These are phyloP conservation scores for Trichoderma sp. DNA, from an alignment of 2,329 filamentous ascomycete species.

Conservation along the genomic window DNA sequence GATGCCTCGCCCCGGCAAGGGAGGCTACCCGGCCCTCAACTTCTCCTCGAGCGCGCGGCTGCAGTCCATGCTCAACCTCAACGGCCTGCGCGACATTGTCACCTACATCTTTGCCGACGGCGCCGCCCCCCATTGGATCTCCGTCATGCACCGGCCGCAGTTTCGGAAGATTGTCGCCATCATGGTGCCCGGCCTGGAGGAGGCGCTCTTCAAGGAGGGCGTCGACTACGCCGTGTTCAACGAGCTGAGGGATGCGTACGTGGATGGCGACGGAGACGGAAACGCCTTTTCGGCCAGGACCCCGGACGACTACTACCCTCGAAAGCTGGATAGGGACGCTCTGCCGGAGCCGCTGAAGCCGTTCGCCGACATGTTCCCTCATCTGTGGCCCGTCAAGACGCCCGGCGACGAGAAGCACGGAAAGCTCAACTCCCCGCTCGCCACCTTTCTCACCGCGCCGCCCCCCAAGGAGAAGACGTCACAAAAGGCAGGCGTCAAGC, in stretches of 20 bases:
- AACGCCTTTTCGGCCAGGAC: conserved; percentile 45
- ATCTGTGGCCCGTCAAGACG: conserved; percentile 86
- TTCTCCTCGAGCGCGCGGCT: conserved; percentile 62
- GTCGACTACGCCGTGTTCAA: conserved; percentile 55
- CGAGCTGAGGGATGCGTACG: conserved; percentile 32
- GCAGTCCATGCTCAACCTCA: conserved; percentile 63
- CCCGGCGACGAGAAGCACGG: conserved; percentile 81
- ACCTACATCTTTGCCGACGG: conserved; percentile 70
- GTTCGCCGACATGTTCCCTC: conserved; percentile 79
- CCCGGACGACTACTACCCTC: conserved; percentile 64
- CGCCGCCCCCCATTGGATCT: conserved; percentile 65
- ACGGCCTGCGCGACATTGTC: conserved; percentile 64
- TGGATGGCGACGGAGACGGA: conserved; percentile 36
- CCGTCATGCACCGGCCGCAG: conserved; percentile 62
- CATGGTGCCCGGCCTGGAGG: conserved; percentile 89
- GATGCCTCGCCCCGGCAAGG: conserved; percentile 56
- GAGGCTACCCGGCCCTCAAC: conserved; percentile 62
- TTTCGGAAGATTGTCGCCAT: conserved; percentile 81
- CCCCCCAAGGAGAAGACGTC: conserved; percentile 66
- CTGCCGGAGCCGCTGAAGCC: conserved; percentile 61
- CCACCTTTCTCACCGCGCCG: conserved; percentile 78
- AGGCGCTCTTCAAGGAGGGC: conserved; percentile 78
- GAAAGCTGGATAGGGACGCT: conserved; percentile 52
- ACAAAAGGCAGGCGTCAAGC: conserved; percentile 59
- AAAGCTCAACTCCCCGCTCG: conserved; percentile 83